Evolutionary conservation across 371 early-diverging fungal species (phyloP).

Genomic region (Encephalitozoon romaleae): DNA sequence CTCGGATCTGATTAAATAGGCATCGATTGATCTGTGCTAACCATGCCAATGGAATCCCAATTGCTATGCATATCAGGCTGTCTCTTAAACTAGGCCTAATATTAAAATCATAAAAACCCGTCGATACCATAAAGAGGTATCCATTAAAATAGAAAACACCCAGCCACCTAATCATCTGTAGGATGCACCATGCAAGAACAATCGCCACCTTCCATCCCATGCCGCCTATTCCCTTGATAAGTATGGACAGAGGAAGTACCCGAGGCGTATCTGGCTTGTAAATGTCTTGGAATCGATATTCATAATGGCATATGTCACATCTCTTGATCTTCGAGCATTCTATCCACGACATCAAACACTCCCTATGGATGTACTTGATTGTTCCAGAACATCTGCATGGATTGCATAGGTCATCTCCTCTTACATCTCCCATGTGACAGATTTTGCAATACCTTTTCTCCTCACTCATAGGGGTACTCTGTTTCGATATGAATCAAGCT

Average conservation of each 20-base stretch:
- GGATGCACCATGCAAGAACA: not conserved
- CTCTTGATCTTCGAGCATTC: not conserved
- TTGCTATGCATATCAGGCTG: not conserved
- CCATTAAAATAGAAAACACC: conserved; percentile 2
- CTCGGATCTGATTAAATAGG: not conserved
- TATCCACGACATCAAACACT: conserved; percentile 52
- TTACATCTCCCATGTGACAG: conserved; percentile 30
- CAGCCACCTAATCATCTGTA: not conserved
- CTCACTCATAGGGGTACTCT: conserved; percentile 2
- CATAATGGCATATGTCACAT: conserved; percentile 50
- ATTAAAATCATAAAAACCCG: not conserved
- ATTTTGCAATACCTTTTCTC: conserved; percentile 43
- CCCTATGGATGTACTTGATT: conserved; percentile 45
- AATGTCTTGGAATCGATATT: conserved; percentile 27
- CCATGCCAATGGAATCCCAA: conserved; percentile 5
- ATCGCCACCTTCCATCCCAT: not conserved
- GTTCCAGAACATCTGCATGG: conserved; percentile 57
- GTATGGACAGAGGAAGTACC: not conserved
- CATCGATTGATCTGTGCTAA: not conserved
- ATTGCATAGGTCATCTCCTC: conserved; percentile 15
- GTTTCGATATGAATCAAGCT: not conserved
- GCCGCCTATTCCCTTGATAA: not conserved
- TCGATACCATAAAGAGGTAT: not conserved
- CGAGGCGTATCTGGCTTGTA: conserved; percentile 33
- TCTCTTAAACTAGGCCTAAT: not conserved